These are phyloP conservation scores for Crithidia acanthocephali DNA, from an alignment of 208 protist species.

Conservation along the genomic window DNA sequence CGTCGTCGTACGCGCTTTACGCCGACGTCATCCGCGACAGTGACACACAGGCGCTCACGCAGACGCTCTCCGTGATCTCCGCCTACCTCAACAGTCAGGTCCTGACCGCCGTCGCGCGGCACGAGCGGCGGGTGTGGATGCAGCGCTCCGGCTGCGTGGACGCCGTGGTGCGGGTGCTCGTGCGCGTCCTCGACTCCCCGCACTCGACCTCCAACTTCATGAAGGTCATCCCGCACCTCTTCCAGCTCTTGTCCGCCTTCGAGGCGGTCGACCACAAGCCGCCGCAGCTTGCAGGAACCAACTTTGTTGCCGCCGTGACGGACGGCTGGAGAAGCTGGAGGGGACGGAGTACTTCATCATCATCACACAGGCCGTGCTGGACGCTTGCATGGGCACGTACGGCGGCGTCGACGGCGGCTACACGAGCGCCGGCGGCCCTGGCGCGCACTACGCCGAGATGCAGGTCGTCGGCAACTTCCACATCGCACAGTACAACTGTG, in stretches of 20 bases:
- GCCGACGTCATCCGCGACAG: slow-evolving; percentile 46
- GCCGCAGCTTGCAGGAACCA: slow-evolving; percentile 56
- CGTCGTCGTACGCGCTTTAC: slow-evolving; percentile 58
- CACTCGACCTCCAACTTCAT: slow-evolving; percentile 45
- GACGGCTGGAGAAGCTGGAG: slow-evolving; percentile 43
- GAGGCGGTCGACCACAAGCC: slow-evolving; percentile 59
- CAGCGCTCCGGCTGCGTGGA: slow-evolving; percentile 62
- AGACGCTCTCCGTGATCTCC: slow-evolving; percentile 56
- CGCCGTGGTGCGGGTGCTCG: slow-evolving; percentile 53
- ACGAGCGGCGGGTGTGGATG: slow-evolving; percentile 72
- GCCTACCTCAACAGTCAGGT: slow-evolving; percentile 34
- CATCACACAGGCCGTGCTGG: slow-evolving; percentile 66
- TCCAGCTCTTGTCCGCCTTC: slow-evolving; percentile 73
- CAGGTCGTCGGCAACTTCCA: slow-evolving; percentile 54
- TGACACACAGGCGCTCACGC: slow-evolving; percentile 36
- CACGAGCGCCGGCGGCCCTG: slow-evolving; percentile 17
- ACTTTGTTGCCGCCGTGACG: slow-evolving; percentile 50
- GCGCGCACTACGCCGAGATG: slow-evolving; percentile 27
- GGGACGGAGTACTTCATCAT: slow-evolving; percentile 69
- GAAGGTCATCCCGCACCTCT: slow-evolving; percentile 63
- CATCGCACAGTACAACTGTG: slow-evolving; percentile 49
- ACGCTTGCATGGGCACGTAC: slow-evolving; percentile 65
- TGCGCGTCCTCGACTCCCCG: slow-evolving; percentile 37
- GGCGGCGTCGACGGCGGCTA: slow-evolving; percentile 22
- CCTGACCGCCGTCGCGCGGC: slow-evolving; percentile 33